Percentiles rank a stretch among this genome's conserved stretches.
Evolutionary conservation across 164 flowering plant genomes (phyloP).

Genomic region (Euptelea pleiosperma): DNA sequence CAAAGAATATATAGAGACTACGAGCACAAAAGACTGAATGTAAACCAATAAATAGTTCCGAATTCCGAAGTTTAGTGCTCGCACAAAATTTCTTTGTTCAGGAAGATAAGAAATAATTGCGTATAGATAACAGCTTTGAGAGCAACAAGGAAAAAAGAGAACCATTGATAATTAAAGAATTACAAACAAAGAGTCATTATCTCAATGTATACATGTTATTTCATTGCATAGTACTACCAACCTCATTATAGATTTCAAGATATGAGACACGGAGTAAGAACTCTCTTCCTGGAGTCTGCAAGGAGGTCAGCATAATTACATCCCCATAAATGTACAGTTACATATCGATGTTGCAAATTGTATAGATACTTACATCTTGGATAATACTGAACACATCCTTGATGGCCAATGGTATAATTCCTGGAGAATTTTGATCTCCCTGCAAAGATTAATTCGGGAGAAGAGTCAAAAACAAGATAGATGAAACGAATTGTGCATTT

Average conservation of each 20-base stretch:
- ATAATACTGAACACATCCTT: constrained; percentile 97
- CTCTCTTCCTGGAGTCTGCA: constrained; percentile 97
- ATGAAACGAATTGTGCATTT: neutral
- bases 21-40: neutral
- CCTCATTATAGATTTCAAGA: constrained; percentile 98
- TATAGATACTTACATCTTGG: constrained; percentile 76
- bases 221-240: constrained; percentile 22
- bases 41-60: no score
- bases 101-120: no score
- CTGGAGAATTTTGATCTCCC: constrained; percentile 96
- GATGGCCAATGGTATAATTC: constrained; percentile 93
- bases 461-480: neutral
- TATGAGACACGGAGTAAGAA: constrained; percentile 95
- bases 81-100: no score
- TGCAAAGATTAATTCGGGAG: constrained; percentile 27
- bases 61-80: no score
- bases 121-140: neutral
- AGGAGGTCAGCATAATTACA: constrained; percentile 9
- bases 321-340: neutral
- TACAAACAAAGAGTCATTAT: neutral
- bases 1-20: neutral
- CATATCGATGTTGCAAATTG: neutral
- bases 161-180: neutral
- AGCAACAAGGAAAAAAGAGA: neutral
- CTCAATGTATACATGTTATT: neutral